phyloP scores from a whole-genome alignment of 2,329 filamentous ascomycete genomes.

The Exophiala xenobiotica region DNA sequence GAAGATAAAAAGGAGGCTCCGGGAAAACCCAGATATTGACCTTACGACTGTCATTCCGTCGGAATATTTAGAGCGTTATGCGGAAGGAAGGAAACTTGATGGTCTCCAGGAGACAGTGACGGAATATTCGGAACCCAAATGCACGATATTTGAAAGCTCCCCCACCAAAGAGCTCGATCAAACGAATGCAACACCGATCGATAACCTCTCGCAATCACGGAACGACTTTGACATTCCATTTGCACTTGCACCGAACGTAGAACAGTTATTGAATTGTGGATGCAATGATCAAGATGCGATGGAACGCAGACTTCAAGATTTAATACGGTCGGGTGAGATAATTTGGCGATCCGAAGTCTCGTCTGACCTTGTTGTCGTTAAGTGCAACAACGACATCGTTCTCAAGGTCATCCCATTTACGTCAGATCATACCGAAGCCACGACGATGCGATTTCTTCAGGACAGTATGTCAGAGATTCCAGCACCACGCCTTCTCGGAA shows the following conservation, averaged over 20 bases:
- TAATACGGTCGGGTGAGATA: background rate
- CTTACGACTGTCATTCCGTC: background rate
- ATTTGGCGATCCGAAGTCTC: background rate
- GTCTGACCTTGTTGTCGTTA: slow-evolving; percentile 2
- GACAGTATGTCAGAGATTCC: slow-evolving; percentile 1
- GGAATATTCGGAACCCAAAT: background rate
- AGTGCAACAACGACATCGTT: slow-evolving; percentile 3
- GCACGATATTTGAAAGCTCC: background rate
- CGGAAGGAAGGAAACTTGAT: background rate
- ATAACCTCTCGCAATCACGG: background rate
- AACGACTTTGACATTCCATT: background rate
- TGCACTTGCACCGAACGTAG: background rate
- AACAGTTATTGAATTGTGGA: background rate
- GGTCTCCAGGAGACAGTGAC: background rate
- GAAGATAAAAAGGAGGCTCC: background rate
- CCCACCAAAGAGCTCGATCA: background rate
- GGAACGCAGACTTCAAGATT: background rate
- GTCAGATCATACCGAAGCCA: background rate
- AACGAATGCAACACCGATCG: background rate
- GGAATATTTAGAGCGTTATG: background rate
- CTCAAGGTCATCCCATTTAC: background rate
- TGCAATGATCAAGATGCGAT: background rate
- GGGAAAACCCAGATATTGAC: background rate
- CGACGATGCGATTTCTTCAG: slow-evolving; percentile 1
- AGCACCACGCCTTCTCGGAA: background rate